A percentile compares a stretch with the other conserved stretches of the same genome.
These are phyloP conservation scores for Podila clonocystis DNA, from an alignment of 192 early-diverging fungal genomes.

Conservation along the genomic window DNA sequence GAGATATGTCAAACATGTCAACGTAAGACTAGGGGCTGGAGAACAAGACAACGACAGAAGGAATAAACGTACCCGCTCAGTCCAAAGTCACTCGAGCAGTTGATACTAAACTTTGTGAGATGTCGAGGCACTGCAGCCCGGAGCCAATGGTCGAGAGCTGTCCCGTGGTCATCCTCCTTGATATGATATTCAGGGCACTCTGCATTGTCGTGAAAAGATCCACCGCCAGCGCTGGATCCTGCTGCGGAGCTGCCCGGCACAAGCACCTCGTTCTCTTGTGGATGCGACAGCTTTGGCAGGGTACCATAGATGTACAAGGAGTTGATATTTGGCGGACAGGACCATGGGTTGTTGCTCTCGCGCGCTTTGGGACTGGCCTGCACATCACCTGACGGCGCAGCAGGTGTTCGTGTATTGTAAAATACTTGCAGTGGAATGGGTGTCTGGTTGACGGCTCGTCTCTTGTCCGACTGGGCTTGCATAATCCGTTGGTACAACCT, in stretches of 20 bases:
- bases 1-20: background rate
- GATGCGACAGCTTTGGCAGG: background rate
- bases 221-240: constrained; percentile 5
- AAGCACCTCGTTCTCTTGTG: constrained; percentile 10
- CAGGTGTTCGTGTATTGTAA: background rate
- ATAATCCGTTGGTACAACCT: constrained; percentile 1
- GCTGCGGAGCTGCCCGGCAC: constrained; percentile 4
- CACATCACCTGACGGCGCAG: background rate
- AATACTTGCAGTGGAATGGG: constrained; percentile 16
- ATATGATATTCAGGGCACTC: background rate
- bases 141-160: constrained; percentile 31
- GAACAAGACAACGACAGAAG: background rate
- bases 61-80: constrained; percentile 14
- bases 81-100: constrained; percentile 18
- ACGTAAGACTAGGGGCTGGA: background rate
- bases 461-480: constrained; percentile 11
- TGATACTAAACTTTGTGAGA: constrained; percentile 14
- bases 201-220: background rate
- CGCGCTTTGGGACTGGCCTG: background rate
- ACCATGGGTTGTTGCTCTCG: constrained; percentile 15
- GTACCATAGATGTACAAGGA: constrained; percentile 15
- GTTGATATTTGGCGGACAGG: constrained; percentile 18
- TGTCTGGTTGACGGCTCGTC: constrained; percentile 20
- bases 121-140: constrained; percentile 7
- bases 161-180: constrained; percentile 2